A percentile compares a stretch with the other conserved stretches of the same genome.
Evolutionary conservation across 2,329 filamentous ascomycete genomes (phyloP).

Genomic region (Sporothrix brunneoviolacea): DNA sequence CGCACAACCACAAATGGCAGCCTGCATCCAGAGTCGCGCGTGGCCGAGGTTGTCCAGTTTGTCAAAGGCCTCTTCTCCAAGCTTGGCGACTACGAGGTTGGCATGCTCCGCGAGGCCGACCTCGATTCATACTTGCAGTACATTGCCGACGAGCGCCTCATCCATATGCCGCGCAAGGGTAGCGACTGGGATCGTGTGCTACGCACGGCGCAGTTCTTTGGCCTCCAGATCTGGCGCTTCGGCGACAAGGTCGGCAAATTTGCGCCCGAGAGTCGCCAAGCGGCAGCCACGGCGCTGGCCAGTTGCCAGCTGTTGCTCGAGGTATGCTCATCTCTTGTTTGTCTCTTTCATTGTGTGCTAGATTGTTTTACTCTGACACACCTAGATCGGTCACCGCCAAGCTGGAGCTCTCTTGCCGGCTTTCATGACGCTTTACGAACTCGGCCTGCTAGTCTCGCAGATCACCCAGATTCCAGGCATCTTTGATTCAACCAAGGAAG

Average conservation of each 20-base stretch:
- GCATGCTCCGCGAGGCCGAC: slow-evolving; percentile 23
- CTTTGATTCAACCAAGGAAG: slow-evolving; percentile 26
- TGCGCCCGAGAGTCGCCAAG: slow-evolving; percentile 21
- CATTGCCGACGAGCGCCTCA: slow-evolving; percentile 33
- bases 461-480: slow-evolving; percentile 31
- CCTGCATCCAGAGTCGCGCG: slow-evolving; percentile 5
- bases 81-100: slow-evolving; percentile 24
- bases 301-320: slow-evolving; percentile 33
- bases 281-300: slow-evolving; percentile 29
- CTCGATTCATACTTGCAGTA: slow-evolving; percentile 29
- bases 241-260: slow-evolving; percentile 27
- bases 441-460: slow-evolving; percentile 31
- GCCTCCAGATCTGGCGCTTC: slow-evolving; percentile 32
- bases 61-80: slow-evolving; percentile 19
- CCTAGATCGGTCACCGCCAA: slow-evolving; percentile 32
- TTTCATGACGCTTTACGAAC: slow-evolving; percentile 33
- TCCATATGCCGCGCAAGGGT: slow-evolving; percentile 35
- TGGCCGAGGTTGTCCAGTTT: slow-evolving; percentile 11
- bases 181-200: slow-evolving; percentile 36
- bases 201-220: slow-evolving; percentile 35
- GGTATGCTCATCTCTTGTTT: slow-evolving; percentile 20
- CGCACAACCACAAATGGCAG: slow-evolving; percentile 2
- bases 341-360: background rate
- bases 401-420: slow-evolving; percentile 32
- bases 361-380: background rate